phyloP scores from a whole-genome alignment of 1,284 basidiomycete genomes.

The Malassezia japonica region DNA sequence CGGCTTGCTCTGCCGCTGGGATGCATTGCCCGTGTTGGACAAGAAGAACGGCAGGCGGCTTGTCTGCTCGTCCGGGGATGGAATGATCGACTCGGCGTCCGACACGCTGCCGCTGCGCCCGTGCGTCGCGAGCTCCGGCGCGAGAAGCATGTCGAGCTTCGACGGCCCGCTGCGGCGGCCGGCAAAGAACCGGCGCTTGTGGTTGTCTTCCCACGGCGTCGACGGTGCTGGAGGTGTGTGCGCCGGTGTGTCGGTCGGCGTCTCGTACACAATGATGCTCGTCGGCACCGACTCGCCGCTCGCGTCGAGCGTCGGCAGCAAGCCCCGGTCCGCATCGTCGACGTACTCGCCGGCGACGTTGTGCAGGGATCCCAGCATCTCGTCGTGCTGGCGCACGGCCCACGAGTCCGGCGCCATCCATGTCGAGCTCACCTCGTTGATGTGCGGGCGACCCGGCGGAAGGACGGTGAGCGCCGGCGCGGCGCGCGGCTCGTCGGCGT shows the following conservation, averaged over 20 bases:
- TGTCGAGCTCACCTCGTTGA: constrained; percentile 19
- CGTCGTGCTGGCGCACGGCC: constrained; percentile 39
- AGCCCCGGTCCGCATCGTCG: constrained; percentile 21
- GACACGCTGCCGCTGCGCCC: neutral
- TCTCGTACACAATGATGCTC: constrained; percentile 11
- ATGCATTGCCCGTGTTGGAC: neutral
- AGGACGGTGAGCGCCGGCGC: neutral
- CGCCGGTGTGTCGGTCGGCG: constrained; percentile 14
- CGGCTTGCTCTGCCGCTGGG: neutral
- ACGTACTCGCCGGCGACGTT: constrained; percentile 31
- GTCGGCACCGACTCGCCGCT: neutral
- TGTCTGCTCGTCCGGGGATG: neutral
- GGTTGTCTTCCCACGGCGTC: neutral
- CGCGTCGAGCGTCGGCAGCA: neutral
- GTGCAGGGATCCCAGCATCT: constrained; percentile 24
- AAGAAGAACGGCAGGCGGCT: neutral
- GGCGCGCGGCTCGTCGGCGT: neutral
- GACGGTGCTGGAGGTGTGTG: neutral
- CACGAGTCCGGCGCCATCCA: constrained; percentile 47
- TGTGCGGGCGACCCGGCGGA: neutral
- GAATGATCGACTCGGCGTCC: neutral
- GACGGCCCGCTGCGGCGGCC: neutral
- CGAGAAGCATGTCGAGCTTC: constrained; percentile 1
- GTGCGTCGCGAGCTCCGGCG: constrained; percentile 5
- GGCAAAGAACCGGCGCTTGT: constrained; percentile 3